These are phyloP conservation scores for Phoma sp. DNA, from an alignment of 2,329 filamentous ascomycete species.

Conservation along the genomic window DNA sequence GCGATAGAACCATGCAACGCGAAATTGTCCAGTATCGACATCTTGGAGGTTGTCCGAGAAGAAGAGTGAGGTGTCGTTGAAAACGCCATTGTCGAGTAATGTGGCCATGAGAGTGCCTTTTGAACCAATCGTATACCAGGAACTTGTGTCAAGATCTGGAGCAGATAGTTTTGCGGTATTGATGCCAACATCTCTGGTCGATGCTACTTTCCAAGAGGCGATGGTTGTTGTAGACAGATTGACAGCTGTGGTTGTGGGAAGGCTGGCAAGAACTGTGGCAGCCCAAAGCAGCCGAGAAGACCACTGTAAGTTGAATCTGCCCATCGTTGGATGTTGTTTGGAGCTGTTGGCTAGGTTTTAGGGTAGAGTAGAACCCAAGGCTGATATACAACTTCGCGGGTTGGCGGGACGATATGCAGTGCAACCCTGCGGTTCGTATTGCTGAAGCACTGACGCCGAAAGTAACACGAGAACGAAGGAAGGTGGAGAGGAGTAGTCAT, in stretches of 20 bases:
- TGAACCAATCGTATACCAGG: constrained; percentile 60
- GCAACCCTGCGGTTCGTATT: constrained; percentile 8
- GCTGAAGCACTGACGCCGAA: constrained; percentile 3
- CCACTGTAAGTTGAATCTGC: not conserved
- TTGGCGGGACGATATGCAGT: constrained; percentile 6
- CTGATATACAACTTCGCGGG: constrained; percentile 8
- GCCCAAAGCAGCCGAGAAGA: constrained; percentile 2
- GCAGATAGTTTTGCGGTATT: constrained; percentile 28
- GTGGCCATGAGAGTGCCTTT: constrained; percentile 65
- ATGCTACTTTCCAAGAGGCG: constrained; percentile 32
- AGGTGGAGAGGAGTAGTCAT: constrained; percentile 12
- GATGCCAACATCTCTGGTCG: constrained; percentile 22
- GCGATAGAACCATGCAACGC: constrained; percentile 65
- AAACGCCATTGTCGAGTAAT: constrained; percentile 60
- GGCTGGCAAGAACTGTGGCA: not conserved
- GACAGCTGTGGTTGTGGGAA: constrained; percentile 4
- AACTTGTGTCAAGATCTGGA: constrained; percentile 50
- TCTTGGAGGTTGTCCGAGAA: constrained; percentile 59
- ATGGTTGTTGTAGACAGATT: constrained; percentile 19
- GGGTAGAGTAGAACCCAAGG: not conserved
- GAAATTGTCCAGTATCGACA: constrained; percentile 57
- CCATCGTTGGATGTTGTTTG: not conserved
- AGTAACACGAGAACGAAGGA: constrained; percentile 12
- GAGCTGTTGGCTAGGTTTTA: not conserved
- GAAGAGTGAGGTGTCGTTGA: constrained; percentile 62